Evolutionary conservation across 106 monocot species (phyloP).

Genomic region (Dioscorea dumetorum): DNA sequence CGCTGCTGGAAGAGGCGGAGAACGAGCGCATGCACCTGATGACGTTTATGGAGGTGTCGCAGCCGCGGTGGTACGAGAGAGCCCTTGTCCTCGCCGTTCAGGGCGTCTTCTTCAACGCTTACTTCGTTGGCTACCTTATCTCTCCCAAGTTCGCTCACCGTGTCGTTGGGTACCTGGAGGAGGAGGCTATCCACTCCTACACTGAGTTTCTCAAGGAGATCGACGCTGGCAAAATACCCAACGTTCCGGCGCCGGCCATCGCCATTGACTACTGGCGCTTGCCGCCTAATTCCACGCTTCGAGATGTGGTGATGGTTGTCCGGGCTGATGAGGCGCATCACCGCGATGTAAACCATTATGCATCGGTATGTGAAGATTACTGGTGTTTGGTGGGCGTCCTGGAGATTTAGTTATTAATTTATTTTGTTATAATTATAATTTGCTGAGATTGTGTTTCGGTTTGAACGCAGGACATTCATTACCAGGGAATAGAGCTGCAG

Average conservation of each 20-base stretch:
- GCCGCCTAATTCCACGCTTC: conserved; percentile 23
- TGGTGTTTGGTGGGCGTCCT: neutral
- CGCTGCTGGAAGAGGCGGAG: conserved; percentile 57
- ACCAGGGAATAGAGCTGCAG: conserved; percentile 40
- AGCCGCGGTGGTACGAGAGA: conserved; percentile 60
- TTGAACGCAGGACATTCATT: conserved; percentile 34
- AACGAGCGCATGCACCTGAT: conserved; percentile 81
- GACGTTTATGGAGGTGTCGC: conserved; percentile 68
- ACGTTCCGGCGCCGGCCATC: conserved; percentile 37
- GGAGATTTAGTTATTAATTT: neutral
- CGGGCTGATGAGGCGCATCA: conserved; percentile 52
- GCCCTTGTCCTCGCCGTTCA: conserved; percentile 41
- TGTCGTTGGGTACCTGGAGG: conserved; percentile 44
- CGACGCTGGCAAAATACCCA: conserved; percentile 28
- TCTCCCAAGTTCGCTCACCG: conserved; percentile 46
- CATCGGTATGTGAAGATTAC: conserved; percentile 15
- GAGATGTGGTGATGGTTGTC: conserved; percentile 36
- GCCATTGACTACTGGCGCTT: conserved; percentile 54
- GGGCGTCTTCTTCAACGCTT: conserved; percentile 53
- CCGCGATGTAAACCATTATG: conserved; percentile 46
- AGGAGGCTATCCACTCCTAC: conserved; percentile 55
- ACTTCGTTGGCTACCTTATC: conserved; percentile 35
- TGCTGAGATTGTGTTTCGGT: no score
- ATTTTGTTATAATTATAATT: no score
- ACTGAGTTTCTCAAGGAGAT: conserved; percentile 51